Percentiles rank a stretch among this genome's conserved stretches.
These are phyloP conservation scores for Zymoseptoria pseudotritici DNA, from an alignment of 2,329 filamentous ascomycete genomes.

Conservation along the genomic window DNA sequence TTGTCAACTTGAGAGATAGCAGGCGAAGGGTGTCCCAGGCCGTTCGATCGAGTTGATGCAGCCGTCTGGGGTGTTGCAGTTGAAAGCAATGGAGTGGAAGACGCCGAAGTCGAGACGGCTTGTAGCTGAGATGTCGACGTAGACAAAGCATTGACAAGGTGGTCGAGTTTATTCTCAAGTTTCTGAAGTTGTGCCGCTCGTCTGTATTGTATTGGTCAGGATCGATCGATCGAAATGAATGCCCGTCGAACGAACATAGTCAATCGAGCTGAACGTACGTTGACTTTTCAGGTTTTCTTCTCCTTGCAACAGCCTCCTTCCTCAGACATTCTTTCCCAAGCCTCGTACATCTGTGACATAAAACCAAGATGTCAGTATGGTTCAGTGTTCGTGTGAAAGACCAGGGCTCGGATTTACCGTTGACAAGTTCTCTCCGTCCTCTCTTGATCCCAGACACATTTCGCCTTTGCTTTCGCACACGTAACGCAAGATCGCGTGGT, in stretches of 20 bases:
- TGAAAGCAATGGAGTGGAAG: constrained; percentile 20
- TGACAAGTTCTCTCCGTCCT: constrained; percentile 18
- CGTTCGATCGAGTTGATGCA: neutral
- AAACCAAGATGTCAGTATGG: neutral
- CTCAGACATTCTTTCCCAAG: constrained; percentile 27
- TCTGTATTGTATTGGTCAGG: constrained; percentile 10
- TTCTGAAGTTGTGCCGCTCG: constrained; percentile 29
- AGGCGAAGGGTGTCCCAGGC: neutral
- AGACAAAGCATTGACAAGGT: constrained; percentile 27
- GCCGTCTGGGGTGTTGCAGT: constrained; percentile 6
- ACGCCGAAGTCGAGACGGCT: constrained; percentile 4
- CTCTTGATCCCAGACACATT: constrained; percentile 23
- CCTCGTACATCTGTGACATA: constrained; percentile 20
- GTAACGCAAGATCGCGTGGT: constrained; percentile 21
- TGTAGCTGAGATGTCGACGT: constrained; percentile 9
- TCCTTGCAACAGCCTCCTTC: constrained; percentile 22
- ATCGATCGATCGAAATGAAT: neutral
- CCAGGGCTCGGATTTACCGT: constrained; percentile 10
- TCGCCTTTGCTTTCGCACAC: constrained; percentile 30
- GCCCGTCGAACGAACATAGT: neutral
- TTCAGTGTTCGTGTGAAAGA: neutral
- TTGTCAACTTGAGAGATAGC: neutral
- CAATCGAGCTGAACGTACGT: constrained; percentile 18
- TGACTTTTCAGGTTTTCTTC: constrained; percentile 22
- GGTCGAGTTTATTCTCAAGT: constrained; percentile 28